Conservation (phyloP, 208 protist genomes). For the Leishmania mexicana region DNA sequence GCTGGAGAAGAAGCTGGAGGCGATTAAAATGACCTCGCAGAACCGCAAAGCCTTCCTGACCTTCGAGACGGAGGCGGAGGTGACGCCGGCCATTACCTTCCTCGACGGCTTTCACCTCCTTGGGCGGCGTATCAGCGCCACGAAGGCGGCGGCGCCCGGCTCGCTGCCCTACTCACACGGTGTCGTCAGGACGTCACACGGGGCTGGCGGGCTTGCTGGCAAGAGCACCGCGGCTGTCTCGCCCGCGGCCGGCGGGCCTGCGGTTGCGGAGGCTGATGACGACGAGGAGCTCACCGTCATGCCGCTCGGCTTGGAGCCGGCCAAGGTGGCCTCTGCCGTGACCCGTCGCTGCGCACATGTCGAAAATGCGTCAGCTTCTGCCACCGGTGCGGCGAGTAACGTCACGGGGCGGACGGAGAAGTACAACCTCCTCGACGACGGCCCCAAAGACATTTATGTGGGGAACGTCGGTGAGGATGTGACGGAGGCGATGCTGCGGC, state of each 20-base stretch:
- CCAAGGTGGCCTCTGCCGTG: constrained; percentile 2
- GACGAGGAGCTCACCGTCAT: constrained; percentile 41
- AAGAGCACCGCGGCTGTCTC: neutral
- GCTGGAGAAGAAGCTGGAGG: constrained; percentile 83
- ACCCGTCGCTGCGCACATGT: constrained; percentile 5
- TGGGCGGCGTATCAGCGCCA: constrained; percentile 72
- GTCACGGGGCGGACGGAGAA: constrained; percentile 75
- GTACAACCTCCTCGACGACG: constrained; percentile 84
- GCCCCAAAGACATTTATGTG: constrained; percentile 78
- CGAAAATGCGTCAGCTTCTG: constrained; percentile 4
- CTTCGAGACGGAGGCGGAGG: constrained; percentile 70
- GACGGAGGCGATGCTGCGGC: constrained; percentile 75
- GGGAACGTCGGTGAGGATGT: constrained; percentile 82
- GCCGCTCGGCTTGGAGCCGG: constrained; percentile 45
- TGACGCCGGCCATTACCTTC: constrained; percentile 71
- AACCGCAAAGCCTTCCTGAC: constrained; percentile 93
- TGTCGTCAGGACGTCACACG: constrained; percentile 15
- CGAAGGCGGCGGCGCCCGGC: constrained; percentile 72
- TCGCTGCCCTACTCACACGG: constrained; percentile 82
- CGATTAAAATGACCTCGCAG: constrained; percentile 91
- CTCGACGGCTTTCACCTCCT: constrained; percentile 87
- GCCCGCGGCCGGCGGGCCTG: neutral
- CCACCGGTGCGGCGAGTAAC: constrained; percentile 34
- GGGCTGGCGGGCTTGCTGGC: constrained; percentile 1
- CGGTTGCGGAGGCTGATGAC: constrained; percentile 6